Evolutionary conservation across 495 filamentous ascomycete species (phyloP).

Genomic region (Aspergillus leporis): DNA sequence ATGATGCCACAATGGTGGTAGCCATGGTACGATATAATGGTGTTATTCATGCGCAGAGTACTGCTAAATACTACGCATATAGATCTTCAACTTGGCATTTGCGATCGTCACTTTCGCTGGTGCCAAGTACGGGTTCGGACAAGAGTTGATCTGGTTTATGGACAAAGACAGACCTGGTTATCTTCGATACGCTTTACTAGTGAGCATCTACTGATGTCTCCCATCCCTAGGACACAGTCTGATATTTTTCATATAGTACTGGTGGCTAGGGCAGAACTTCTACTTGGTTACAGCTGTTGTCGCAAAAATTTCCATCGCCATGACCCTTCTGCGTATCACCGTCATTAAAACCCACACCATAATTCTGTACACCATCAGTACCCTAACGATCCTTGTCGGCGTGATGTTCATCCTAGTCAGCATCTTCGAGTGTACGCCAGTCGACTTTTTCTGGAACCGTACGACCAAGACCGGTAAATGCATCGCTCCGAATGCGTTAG

Average conservation of each 20-base stretch:
- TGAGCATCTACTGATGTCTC: not conserved
- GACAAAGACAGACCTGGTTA: not conserved
- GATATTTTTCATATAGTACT: not conserved
- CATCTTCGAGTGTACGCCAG: not conserved
- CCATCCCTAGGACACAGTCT: not conserved
- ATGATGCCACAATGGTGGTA: constrained; percentile 13
- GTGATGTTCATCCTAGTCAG: not conserved
- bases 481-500: not conserved
- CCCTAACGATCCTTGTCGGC: not conserved
- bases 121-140: not conserved
- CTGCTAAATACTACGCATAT: not conserved
- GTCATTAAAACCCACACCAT: not conserved
- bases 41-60: not conserved
- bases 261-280: constrained; percentile 1
- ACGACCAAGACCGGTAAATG: not conserved
- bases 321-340: not conserved
- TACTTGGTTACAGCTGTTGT: not conserved
- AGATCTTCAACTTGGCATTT: not conserved
- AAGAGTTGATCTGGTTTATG: not conserved
- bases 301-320: not conserved
- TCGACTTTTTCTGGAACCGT: constrained; percentile 3
- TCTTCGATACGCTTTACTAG: not conserved
- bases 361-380: not conserved
- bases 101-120: not conserved
- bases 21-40: constrained; percentile 11